Evolutionary conservation across 768 basidiomycete genomes (phyloP), one percentile per base, ranked within the genome.

Genomic region (Phylloporus sp.): DNA sequence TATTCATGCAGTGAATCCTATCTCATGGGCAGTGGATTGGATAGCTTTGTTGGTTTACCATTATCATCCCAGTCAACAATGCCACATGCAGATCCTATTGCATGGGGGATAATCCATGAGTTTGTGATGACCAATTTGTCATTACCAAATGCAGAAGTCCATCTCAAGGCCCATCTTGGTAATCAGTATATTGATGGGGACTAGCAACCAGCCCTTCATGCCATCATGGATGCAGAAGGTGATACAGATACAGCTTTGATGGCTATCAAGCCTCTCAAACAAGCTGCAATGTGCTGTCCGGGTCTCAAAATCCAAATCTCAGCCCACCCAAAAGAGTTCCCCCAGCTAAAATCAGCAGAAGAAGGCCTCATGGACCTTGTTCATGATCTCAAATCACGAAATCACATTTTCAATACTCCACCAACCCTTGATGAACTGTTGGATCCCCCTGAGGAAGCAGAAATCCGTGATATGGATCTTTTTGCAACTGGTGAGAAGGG

Each of bases 141-240:
- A 38, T 35, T 58, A 18, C 50, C 51, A 7, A 22, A 50, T n/a
- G 51, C 46, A 6, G 48, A 57, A 41, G 28, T 31, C 17, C 5
- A 8, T 5, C 51, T 60, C 15, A 20, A 37, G 18, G 44, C 27
- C 14, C 48, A 36, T 17, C 41, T 57, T 38, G 53, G 57, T 2
- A 48, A 46, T 9, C n/a, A n/a, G 6, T 52, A 8, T 22, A 18
- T 34, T 20, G 18, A 48, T 21, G 15, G 15, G 9, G 41, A 31
- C 15, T 49, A 47, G 46, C 32, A 21, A 29, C 48, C 32, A 18
- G 48, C 50, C 3, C 46, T 52, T 28, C 10, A 11, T 8, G 48
- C 51, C 20, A 35, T 52, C 15, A 50, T 52, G 48, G 34, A 35
- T 36, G 47, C 50, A 5, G 47, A 52, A 34, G 38, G 20, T 6